phyloP scores from a whole-genome alignment of 2,329 filamentous ascomycete genomes.

The Fusarium lateritium region DNA sequence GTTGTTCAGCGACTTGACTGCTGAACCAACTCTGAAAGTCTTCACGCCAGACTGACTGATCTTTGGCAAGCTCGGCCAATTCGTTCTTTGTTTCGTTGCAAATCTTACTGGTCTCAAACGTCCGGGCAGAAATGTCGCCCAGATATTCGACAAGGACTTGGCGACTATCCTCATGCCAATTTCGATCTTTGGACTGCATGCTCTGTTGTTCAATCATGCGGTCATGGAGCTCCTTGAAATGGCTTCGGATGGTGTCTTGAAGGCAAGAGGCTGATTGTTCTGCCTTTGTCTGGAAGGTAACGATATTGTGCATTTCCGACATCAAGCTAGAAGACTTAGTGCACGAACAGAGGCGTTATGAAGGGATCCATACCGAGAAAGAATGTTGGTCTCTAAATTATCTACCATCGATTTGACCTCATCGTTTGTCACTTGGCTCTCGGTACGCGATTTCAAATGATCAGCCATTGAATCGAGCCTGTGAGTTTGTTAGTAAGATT shows the following conservation, averaged over 20 bases:
- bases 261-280: slow-evolving; percentile 23
- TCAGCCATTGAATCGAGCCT: slow-evolving; percentile 38
- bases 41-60: slow-evolving; percentile 16
- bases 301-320: slow-evolving; percentile 29
- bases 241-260: slow-evolving; percentile 1
- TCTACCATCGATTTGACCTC: slow-evolving; percentile 22
- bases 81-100: slow-evolving; percentile 36
- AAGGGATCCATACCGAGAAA: slow-evolving; percentile 33
- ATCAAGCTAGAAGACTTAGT: slow-evolving; percentile 26
- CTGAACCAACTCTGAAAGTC: slow-evolving; percentile 18
- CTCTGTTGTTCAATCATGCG: slow-evolving; percentile 7
- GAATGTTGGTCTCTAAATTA: slow-evolving; percentile 33
- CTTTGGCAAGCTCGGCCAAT: slow-evolving; percentile 24
- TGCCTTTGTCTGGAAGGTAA: slow-evolving; percentile 23
- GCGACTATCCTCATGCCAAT: slow-evolving; percentile 3
- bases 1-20: slow-evolving; percentile 32
- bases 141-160: slow-evolving; percentile 22
- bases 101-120: slow-evolving; percentile 20
- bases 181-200: slow-evolving; percentile 2
- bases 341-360: neutral
- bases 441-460: slow-evolving; percentile 5
- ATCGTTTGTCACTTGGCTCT: neutral
- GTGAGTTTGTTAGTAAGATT: slow-evolving; percentile 11
- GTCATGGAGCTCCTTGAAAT: slow-evolving; percentile 25
- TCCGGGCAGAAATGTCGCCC: slow-evolving; percentile 17